Base-by-base conservation (phyloP, 768 basidiomycete genomes). In the Aureoboletus auriporus region DNA sequence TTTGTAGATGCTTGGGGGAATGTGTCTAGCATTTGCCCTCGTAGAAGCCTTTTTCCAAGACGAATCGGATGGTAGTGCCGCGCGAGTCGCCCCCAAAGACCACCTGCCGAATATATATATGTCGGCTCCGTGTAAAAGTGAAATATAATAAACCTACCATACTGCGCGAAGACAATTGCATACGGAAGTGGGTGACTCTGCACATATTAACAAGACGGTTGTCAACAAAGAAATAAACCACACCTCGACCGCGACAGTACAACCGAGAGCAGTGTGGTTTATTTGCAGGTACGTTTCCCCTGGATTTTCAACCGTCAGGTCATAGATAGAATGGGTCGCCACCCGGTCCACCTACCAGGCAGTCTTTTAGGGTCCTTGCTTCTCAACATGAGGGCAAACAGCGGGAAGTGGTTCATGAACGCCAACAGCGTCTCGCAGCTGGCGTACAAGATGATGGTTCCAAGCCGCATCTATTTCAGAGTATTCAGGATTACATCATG, bases 331-430 rank as follows among this genome's bases (percentile, higher is more conserved):
- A 20, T 7, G 1, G 10, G n/a, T 33, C 39, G 12, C 39, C 38
- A 31, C 10, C 16, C 8, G n/a, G 23, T 14, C 26, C 35, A 47
- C 63, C 4, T 36, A 87, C 93, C 89, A 49, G 95, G 92, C 8
- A 96, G 60, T 27, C 95, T 75, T 57, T 77, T 75, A 1, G 91
- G 84, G 60, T 95, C 91, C 65, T 97, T 96, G 8, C 83, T 55
- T 26, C 90, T 75, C 28, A 97, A 64, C 77, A 94, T 82, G 27
- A 97, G 64, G 0, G 86, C 86, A 64, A 97, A 97, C 3, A 98
- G 71, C 1, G 95, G 93, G 54, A 96, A 96, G 54, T 92, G 85
- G 53, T 96, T 94, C 75, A 98, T 79, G 54, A 93, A 83, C 0
- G 82, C 84, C 20, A 93, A 70, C 2, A 76, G 66, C 0, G 79